Base-by-base conservation (phyloP, 2,329 filamentous ascomycete genomes). In the Hypocrella siamensis region DNA sequence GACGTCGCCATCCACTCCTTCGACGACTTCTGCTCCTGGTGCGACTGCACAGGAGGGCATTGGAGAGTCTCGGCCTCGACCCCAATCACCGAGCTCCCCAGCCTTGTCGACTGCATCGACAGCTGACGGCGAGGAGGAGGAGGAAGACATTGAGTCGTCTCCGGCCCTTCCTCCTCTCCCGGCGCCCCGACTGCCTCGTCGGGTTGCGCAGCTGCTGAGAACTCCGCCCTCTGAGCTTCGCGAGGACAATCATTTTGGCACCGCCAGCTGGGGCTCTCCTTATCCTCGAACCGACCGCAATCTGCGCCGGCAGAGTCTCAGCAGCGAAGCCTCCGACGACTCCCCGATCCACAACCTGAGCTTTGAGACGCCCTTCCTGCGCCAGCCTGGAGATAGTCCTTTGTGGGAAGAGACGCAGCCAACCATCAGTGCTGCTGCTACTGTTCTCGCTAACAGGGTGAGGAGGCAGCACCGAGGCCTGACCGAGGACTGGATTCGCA, bases 211-310 rank as follows among this genome's bases (percentile, higher is more conserved):
- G 35, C 52, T 73, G 36, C 51, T 75, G 46, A 61, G 64, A 48
- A 71, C 65, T n/a, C 66, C 70, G 28, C 60, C 63, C 42, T 40
- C 43, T 30, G 40, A 38, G 39, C 27, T 33, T 17, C 31, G 32
- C 31, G 53, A 55, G 41, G 58, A 60, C 31, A 48, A 46, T 26
- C 56, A 53, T 35, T 74, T 69, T 52, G 65, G 66, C 38, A 90
- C 83, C 29, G 79, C 84, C 30, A 86, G 79, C 51, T 93, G 86
- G 85, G 86, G 86, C 35, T 93, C 85, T 33, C 86, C 86, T 16
- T 93, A 93, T 57, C 76, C 80, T 34, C 67, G 67, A 38, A 68
- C 77, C 25, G 78, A 70, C 35, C 53, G 51, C 42, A 54, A 65
- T 37, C 57, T 65, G 33, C 63, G 63, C 32, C 56, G 56, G 33